Evolutionary conservation across 225 moss, liverwort and hornwort species (phyloP).

Genomic region (Neckera pumila): DNA sequence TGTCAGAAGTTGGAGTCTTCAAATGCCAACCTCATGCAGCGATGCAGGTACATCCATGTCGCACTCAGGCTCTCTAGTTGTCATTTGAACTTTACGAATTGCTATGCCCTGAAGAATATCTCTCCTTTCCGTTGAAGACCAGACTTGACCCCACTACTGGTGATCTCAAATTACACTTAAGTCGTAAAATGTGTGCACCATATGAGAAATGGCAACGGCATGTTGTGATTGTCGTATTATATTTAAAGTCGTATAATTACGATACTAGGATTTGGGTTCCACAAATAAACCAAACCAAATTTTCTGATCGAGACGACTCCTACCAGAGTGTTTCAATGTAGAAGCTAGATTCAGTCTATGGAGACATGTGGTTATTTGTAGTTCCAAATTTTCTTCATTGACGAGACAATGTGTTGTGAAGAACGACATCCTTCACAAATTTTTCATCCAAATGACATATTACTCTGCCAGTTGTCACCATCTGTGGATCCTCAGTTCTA

Average conservation of each 20-base stretch:
- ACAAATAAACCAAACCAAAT: background rate
- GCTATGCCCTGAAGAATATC: background rate
- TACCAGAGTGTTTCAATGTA: background rate
- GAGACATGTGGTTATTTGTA: background rate
- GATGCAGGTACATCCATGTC: slow-evolving; percentile 52
- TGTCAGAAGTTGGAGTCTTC: slow-evolving; percentile 70
- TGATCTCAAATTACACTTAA: background rate
- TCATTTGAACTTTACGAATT: background rate
- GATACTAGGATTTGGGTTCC: background rate
- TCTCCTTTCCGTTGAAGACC: background rate
- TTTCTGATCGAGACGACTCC: background rate
- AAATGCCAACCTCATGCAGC: slow-evolving; percentile 67
- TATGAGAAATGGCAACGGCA: background rate
- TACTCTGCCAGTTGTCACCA: background rate
- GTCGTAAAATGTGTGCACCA: background rate
- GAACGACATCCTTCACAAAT: background rate
- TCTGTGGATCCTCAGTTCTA: background rate
- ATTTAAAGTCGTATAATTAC: background rate
- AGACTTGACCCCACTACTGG: background rate
- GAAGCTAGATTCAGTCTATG: background rate
- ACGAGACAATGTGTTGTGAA: background rate
- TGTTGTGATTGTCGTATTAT: background rate
- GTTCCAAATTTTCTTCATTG: background rate
- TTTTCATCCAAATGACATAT: background rate
- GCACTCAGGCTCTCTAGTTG: background rate